These are phyloP conservation scores for Colletotrichum spinosum DNA, from an alignment of 2,329 filamentous ascomycete genomes.

Conservation along the genomic window DNA sequence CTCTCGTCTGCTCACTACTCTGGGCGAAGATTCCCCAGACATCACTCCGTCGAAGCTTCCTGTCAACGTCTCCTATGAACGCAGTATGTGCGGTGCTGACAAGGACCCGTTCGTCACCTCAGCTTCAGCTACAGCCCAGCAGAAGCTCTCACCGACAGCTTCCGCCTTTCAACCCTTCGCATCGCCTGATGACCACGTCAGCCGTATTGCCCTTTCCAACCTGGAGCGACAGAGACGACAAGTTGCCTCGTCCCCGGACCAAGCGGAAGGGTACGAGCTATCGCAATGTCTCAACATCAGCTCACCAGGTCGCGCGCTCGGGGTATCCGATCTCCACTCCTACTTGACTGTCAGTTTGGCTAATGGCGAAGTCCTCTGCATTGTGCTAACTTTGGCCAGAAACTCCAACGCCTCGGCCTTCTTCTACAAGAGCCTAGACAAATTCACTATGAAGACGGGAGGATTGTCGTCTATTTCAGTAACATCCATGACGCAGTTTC, in stretches of 20 bases:
- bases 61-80: slow-evolving; percentile 41
- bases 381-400: slow-evolving; percentile 29
- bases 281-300: slow-evolving; percentile 28
- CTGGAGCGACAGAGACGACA: not conserved
- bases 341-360: slow-evolving; percentile 57
- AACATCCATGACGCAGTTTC: slow-evolving; percentile 71
- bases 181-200: slow-evolving; percentile 27
- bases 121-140: slow-evolving; percentile 46
- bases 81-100: slow-evolving; percentile 45
- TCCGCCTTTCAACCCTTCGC: slow-evolving; percentile 69
- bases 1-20: slow-evolving; percentile 49
- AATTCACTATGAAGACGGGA: slow-evolving; percentile 48
- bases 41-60: slow-evolving; percentile 43
- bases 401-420: slow-evolving; percentile 43
- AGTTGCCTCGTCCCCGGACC: not conserved
- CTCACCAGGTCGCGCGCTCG: slow-evolving; percentile 22
- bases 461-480: slow-evolving; percentile 66
- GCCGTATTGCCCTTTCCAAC: not conserved
- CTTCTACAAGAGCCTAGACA: slow-evolving; percentile 52
- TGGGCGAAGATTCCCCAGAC: slow-evolving; percentile 47
- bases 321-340: slow-evolving; percentile 52
- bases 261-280: slow-evolving; percentile 4
- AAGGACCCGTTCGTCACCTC: slow-evolving; percentile 67
- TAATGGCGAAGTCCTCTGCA: not conserved
- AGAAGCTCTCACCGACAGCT: slow-evolving; percentile 73